Percentiles rank a stretch among this genome's conserved stretches.
Evolutionary conservation across 2,329 filamentous ascomycete genomes (phyloP).

Genomic region (Alternaria solani): DNA sequence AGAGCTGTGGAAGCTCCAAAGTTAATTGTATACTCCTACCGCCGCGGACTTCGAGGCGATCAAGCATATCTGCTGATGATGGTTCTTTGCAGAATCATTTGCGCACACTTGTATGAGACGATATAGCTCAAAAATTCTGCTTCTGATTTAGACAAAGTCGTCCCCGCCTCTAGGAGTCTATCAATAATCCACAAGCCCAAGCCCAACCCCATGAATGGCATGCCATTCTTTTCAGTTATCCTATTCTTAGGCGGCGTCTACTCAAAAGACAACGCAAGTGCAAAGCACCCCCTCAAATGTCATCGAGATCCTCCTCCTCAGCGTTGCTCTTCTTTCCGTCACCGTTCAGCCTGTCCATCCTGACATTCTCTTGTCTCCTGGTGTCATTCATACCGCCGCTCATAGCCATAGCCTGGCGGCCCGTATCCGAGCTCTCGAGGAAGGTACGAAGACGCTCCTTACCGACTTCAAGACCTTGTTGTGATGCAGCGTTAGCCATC

Average conservation of each 20-base stretch:
- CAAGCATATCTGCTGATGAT: no score
- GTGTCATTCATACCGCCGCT: conserved; percentile 23
- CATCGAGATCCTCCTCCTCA: conserved; percentile 45
- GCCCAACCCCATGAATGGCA: background rate
- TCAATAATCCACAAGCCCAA: background rate
- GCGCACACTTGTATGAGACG: background rate
- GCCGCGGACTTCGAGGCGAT: no score
- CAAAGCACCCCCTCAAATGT: conserved; percentile 38
- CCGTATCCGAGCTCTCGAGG: conserved; percentile 84
- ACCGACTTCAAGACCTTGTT: conserved; percentile 87
- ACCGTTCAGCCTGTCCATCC: conserved; percentile 52
- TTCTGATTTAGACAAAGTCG: background rate
- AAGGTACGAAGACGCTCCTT: conserved; percentile 93
- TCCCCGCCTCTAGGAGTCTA: conserved; percentile 10
- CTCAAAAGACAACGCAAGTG: background rate
- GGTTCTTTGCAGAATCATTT: background rate
- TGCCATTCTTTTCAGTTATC: background rate
- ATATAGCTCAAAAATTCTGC: background rate
- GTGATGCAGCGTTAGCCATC: conserved; percentile 88
- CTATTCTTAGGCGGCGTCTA: background rate
- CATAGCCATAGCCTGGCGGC: conserved; percentile 83
- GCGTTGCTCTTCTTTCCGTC: conserved; percentile 53
- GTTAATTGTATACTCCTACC: no score
- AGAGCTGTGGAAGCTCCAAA: no score
- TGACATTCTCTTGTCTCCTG: conserved; percentile 34